Evolutionary conservation across 1,284 basidiomycete species (phyloP).

Genomic region (Pholiota adiposa): DNA sequence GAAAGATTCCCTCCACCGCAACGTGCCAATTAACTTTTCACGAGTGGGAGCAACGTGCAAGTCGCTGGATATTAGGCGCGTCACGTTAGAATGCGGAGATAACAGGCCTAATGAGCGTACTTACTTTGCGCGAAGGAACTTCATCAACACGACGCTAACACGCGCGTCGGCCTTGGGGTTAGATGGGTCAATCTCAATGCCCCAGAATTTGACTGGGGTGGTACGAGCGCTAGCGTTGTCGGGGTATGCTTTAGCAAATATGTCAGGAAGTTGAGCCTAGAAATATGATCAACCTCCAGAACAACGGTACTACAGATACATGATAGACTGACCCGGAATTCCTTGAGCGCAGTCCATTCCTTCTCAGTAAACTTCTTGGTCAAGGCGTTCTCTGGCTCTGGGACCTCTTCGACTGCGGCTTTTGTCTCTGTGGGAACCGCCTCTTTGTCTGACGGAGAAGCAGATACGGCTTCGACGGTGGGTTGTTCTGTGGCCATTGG

Average conservation of each 20-base stretch:
- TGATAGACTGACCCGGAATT: slow-evolving; percentile 57
- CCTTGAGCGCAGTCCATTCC: slow-evolving; percentile 71
- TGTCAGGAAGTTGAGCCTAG: slow-evolving; percentile 58
- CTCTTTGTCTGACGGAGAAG: not conserved
- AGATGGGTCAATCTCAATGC: slow-evolving; percentile 62
- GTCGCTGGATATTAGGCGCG: slow-evolving; percentile 44
- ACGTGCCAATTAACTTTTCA: slow-evolving; percentile 68
- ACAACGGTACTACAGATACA: not conserved
- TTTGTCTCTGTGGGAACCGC: not conserved
- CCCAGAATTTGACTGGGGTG: slow-evolving; percentile 67
- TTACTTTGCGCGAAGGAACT: slow-evolving; percentile 77
- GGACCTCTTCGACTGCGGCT: slow-evolving; percentile 14
- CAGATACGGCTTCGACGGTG: not conserved
- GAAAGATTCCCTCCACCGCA: slow-evolving; percentile 77
- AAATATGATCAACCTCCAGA: not conserved
- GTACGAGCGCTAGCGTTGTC: slow-evolving; percentile 54
- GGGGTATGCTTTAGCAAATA: slow-evolving; percentile 61
- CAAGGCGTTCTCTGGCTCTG: slow-evolving; percentile 68
- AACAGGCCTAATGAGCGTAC: not conserved
- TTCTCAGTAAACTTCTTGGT: slow-evolving; percentile 68
- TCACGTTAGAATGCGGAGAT: not conserved
- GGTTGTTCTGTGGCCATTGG: not conserved
- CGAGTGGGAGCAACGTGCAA: slow-evolving; percentile 57
- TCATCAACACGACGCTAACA: slow-evolving; percentile 75
- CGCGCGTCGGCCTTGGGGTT: slow-evolving; percentile 58